Percentiles rank a stretch among this genome's conserved stretches.
Evolutionary conservation across 2,329 filamentous ascomycete species (phyloP).

Genomic region (Juglanconis juglandina): DNA sequence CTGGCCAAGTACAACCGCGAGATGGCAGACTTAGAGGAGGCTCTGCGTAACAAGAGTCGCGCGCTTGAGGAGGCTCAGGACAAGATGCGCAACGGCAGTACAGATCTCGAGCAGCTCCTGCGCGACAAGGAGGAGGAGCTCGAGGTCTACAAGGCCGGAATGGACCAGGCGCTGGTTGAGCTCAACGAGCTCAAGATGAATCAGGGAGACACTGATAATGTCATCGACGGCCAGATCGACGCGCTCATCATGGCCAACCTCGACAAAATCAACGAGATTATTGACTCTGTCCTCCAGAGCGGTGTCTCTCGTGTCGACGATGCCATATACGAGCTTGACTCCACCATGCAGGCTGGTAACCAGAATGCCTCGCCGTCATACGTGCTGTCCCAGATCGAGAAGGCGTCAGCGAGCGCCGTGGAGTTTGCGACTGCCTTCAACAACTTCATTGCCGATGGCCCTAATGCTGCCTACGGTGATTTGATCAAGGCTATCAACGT

Average conservation of each 20-base stretch:
- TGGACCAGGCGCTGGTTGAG: slow-evolving; percentile 93
- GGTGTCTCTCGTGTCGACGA: slow-evolving; percentile 94
- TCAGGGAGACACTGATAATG: slow-evolving; percentile 72
- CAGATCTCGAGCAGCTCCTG: slow-evolving; percentile 79
- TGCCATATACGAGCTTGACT: slow-evolving; percentile 94
- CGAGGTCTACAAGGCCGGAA: slow-evolving; percentile 95
- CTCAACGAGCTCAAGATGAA: slow-evolving; percentile 81
- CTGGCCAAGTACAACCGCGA: slow-evolving; percentile 94
- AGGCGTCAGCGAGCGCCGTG: slow-evolving; percentile 88
- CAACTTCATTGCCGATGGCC: slow-evolving; percentile 95
- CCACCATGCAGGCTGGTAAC: slow-evolving; percentile 96
- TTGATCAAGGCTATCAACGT: slow-evolving; percentile 90
- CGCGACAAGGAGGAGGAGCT: slow-evolving; percentile 96
- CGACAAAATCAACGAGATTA: slow-evolving; percentile 93
- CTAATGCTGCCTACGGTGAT: slow-evolving; percentile 82
- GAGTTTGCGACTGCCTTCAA: slow-evolving; percentile 98
- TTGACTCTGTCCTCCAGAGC: slow-evolving; percentile 91
- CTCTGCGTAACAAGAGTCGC: slow-evolving; percentile 80
- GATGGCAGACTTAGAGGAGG: slow-evolving; percentile 94
- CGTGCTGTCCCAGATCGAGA: slow-evolving; percentile 94
- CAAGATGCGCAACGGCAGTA: slow-evolving; percentile 74
- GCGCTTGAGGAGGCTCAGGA: slow-evolving; percentile 79
- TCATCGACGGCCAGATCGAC: slow-evolving; percentile 87
- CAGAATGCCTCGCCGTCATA: slow-evolving; percentile 95
- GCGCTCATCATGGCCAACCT: slow-evolving; percentile 81